A percentile compares a stretch with the other conserved stretches of the same genome.
Conservation (phyloP, 192 early-diverging fungal genomes). For the Dissophora globulifera region DNA sequence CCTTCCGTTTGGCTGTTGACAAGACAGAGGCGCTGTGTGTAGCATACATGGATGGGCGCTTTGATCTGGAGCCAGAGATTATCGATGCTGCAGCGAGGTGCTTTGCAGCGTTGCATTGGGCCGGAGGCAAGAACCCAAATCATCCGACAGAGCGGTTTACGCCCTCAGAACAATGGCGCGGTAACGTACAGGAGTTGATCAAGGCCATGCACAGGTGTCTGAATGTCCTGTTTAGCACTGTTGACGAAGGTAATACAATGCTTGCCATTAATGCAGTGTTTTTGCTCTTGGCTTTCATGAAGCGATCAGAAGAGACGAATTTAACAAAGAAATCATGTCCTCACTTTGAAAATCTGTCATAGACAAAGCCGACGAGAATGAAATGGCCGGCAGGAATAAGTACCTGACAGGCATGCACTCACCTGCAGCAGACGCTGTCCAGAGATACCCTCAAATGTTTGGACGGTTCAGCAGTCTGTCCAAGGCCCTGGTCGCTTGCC, state of each 20-base stretch:
- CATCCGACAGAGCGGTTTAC: constrained; percentile 48
- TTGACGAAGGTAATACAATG: constrained; percentile 65
- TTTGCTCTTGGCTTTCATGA: too few relatives aligned
- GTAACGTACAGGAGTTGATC: constrained; percentile 52
- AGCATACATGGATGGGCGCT: constrained; percentile 58
- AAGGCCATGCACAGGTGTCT: constrained; percentile 59
- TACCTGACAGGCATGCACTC: constrained; percentile 52
- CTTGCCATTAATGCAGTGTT: too few relatives aligned
- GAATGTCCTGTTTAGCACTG: constrained; percentile 58
- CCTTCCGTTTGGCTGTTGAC: constrained; percentile 58
- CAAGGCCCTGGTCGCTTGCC: constrained; percentile 15
- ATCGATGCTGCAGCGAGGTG: constrained; percentile 50
- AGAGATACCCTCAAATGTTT: constrained; percentile 27
- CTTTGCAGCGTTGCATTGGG: constrained; percentile 52
- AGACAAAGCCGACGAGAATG: constrained; percentile 40
- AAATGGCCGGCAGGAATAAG: constrained; percentile 54
- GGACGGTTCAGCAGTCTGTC: constrained; percentile 29
- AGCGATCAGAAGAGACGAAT: too few relatives aligned
- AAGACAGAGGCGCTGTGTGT: constrained; percentile 60
- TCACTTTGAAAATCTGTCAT: background rate
- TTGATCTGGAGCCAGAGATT: constrained; percentile 39
- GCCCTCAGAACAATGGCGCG: constrained; percentile 57
- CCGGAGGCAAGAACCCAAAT: constrained; percentile 55
- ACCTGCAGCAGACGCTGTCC: constrained; percentile 49
- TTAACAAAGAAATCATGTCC: too few relatives aligned